phyloP scores from a whole-genome alignment of 2,329 filamentous ascomycete species.

The Truncatella angustata region DNA sequence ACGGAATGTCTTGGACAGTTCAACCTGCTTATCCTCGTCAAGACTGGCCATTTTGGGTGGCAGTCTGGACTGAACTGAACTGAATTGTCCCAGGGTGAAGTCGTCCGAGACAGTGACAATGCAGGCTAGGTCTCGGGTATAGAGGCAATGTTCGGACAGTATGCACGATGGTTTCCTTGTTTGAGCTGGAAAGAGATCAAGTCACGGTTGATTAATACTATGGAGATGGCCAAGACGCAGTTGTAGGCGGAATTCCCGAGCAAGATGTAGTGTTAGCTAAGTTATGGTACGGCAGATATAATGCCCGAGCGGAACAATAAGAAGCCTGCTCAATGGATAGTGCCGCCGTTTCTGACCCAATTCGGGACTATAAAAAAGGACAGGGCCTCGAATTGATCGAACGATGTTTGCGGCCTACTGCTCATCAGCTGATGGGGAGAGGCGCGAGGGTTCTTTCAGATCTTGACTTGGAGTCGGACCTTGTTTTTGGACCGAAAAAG shows the following conservation, averaged over 20 bases:
- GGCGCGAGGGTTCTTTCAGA: neutral
- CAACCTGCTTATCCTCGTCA: neutral
- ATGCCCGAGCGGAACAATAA: neutral
- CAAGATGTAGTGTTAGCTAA: neutral
- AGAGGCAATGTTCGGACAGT: no score
- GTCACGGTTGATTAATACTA: no score
- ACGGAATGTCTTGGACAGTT: constrained; percentile 40
- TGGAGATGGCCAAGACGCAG: neutral
- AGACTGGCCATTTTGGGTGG: neutral
- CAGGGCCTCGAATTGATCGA: neutral
- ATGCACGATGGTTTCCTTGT: no score
- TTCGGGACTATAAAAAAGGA: neutral
- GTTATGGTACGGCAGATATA: neutral
- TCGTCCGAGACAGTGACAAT: no score
- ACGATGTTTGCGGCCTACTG: neutral
- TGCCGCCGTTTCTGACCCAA: neutral
- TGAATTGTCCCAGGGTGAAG: neutral
- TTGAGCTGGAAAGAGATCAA: no score
- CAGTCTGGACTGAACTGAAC: neutral
- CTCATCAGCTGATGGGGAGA: neutral
- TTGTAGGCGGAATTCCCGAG: constrained; percentile 2
- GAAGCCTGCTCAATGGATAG: neutral
- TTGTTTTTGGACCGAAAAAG: constrained; percentile 2
- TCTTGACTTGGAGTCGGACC: neutral
- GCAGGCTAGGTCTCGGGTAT: no score